These are phyloP conservation scores for Argentina anserina DNA, from an alignment of 306 rosid genomes.

Conservation along the genomic window DNA sequence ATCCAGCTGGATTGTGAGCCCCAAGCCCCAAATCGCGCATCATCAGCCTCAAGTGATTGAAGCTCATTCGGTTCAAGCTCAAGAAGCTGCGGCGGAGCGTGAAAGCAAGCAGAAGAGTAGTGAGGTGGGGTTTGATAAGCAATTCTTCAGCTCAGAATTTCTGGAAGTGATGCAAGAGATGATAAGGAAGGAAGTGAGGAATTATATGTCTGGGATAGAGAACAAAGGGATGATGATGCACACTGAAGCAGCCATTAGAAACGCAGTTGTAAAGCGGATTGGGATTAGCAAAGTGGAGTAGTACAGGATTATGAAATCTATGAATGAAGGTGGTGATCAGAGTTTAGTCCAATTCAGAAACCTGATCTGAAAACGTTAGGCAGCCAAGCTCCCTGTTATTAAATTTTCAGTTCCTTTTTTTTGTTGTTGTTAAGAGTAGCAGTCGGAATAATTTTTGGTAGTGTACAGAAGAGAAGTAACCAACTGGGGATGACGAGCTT, in stretches of 20 bases:
- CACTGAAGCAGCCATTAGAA: conserved; percentile 50
- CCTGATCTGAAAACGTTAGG: not conserved
- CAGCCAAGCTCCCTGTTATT: conserved; percentile 18
- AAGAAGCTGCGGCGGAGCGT: not conserved
- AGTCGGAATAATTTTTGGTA: conserved; percentile 40
- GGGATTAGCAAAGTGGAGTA: conserved; percentile 56
- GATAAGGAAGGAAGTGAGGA: conserved; percentile 71
- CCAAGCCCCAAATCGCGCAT: not conserved
- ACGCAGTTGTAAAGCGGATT: conserved; percentile 54
- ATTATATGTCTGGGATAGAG: conserved; percentile 72
- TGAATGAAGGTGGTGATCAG: conserved; percentile 4
- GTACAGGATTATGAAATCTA: conserved; percentile 13
- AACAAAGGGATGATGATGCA: conserved; percentile 51
- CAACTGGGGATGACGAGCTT: conserved; percentile 8
- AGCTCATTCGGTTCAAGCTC: not conserved
- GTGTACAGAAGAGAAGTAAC: conserved; percentile 36
- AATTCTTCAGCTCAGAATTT: conserved; percentile 58
- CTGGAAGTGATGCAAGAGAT: conserved; percentile 72
- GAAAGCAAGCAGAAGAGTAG: not conserved
- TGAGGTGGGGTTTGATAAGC: conserved; percentile 34
- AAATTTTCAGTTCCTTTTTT: conserved; percentile 10
- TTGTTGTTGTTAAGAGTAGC: conserved; percentile 18
- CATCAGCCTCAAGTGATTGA: not conserved
- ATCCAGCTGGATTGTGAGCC: conserved; percentile 1
- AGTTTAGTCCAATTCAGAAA: not conserved